Base-by-base conservation (phyloP, 106 monocot species). In the Phalaenopsis aphrodite region DNA sequence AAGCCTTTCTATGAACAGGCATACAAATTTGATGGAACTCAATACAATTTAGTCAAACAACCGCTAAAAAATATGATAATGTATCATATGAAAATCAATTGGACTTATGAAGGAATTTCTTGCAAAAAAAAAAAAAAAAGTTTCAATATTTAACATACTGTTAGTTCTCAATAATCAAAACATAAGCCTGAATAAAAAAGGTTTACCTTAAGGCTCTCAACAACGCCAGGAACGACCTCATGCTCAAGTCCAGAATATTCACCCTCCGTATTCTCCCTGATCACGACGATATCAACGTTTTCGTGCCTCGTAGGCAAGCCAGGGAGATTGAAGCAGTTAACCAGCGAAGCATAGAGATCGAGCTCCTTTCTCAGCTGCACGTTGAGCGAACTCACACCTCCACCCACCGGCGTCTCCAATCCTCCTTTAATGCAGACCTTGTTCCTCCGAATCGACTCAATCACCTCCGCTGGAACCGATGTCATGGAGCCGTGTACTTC, bases 201-300 rank as follows among this genome's bases (percentile, higher is more conserved):
- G n/a, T 42, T 42, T 81, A 81, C 81, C 81, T 81, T 81, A 18
- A 81, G 75, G n/a, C 81, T 81, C 81, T 81, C 81, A 0, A 81
- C 81, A 42, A 81, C 81, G n/a, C 81, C 81, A 55, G 81, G 81
- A 41, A 81, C 81, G 10, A 81, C 81, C 75, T 81, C 81, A 45
- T 81, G 81, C 81, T 81, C 81, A 23, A 81, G 42, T 23, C 81
- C 81, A n/a, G 81, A 56, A 45, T 81, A 81, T 71, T 81, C 81
- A 10, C 81, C 81, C 75, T 81, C 81, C 17, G 81, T 81, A 55
- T 81, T 81, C 75, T 81, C 81, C 75, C 81, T 81, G 69, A 81
- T 81, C 74, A 81, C 81, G 5, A 81, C 81, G n/a, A 81, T 81
- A 75, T 81, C 81, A 47, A 81, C 81, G 55, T 81, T 75, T 17